Evolutionary conservation across 257 asterid genomes (phyloP).

Genomic region (Ilex asprella): DNA sequence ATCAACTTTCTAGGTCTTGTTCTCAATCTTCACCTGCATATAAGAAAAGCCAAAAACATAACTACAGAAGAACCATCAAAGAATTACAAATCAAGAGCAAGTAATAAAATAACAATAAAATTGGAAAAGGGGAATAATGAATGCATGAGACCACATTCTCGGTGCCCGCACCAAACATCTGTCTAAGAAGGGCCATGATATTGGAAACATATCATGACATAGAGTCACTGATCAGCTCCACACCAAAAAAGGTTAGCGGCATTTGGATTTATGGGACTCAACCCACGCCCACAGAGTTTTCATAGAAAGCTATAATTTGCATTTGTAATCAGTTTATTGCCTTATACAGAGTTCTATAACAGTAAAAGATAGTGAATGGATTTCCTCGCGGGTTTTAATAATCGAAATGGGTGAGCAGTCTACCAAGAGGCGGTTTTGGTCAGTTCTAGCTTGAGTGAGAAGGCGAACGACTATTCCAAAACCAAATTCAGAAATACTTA

Average conservation of each 20-base stretch:
- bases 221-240: too few relatives aligned
- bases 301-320: slow-evolving; percentile 8
- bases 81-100: neutral
- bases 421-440: slow-evolving; percentile 27
- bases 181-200: slow-evolving; percentile 92
- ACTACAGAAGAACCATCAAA: slow-evolving; percentile 13
- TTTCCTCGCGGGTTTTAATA: slow-evolving; percentile 48
- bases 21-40: slow-evolving; percentile 89
- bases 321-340: slow-evolving; percentile 70
- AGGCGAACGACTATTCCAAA: slow-evolving; percentile 34
- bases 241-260: too few relatives aligned
- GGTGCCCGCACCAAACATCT: slow-evolving; percentile 85
- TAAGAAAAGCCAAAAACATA: slow-evolving; percentile 6
- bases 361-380: slow-evolving; percentile 97
- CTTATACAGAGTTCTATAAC: slow-evolving; percentile 95
- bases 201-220: too few relatives aligned
- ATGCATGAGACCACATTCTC: slow-evolving; percentile 56
- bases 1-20: slow-evolving; percentile 89
- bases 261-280: too few relatives aligned
- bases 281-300: too few relatives aligned
- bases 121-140: neutral
- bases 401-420: slow-evolving; percentile 36
- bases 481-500: too few relatives aligned
- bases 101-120: neutral
- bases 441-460: slow-evolving; percentile 57